Evolutionary conservation across 1,284 basidiomycete species (phyloP), one percentile per base, ranked within the genome.

Genomic region (Volvariella volvacea): DNA sequence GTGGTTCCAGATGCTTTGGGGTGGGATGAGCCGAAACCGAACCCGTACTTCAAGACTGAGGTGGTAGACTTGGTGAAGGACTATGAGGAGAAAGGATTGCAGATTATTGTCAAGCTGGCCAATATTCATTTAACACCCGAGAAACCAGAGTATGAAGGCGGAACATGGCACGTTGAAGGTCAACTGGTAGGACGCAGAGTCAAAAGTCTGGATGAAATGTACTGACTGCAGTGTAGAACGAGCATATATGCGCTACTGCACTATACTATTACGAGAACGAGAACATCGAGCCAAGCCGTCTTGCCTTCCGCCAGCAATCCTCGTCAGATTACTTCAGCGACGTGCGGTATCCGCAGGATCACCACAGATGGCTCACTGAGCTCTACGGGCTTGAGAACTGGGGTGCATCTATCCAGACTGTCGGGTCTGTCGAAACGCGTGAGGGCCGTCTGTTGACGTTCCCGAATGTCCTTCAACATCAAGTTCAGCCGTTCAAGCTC

Each of bases 41-140:
- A n/a, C 3, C 15, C 14, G 56, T 59, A 44, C 22, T 2, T 9
- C 0, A 33, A 16, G 40, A 40, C 25, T 19, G n/a, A 40, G 30
- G 6, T 34, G 14, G 49, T 61, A 9, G 54, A 57, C 34, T 47
- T 63, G 34, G 55, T 48, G 37, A 48, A 52, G n/a, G 47, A 54
- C 33, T 62, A 48, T 42, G 50, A 52, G 33, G 39, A 52, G 31
- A 46, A 39, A 36, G 57, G 60, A 2, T 45, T 74, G 1, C 74
- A 77, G 52, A 56, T 76, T 19, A 76, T 78, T 48, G 67, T 74
- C 51, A 78, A 78, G 55, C 56, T 78, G 3, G 71, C 72, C 1
- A 73, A 69, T 50, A 73, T 78, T 40, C 59, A 66, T 25, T 52
- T 74, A 16, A 71, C 71, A 0, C 74, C 74, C 0, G 70, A 74